phyloP scores from a whole-genome alignment of 768 basidiomycete genomes.

The Sistotremastrum suecicum region DNA sequence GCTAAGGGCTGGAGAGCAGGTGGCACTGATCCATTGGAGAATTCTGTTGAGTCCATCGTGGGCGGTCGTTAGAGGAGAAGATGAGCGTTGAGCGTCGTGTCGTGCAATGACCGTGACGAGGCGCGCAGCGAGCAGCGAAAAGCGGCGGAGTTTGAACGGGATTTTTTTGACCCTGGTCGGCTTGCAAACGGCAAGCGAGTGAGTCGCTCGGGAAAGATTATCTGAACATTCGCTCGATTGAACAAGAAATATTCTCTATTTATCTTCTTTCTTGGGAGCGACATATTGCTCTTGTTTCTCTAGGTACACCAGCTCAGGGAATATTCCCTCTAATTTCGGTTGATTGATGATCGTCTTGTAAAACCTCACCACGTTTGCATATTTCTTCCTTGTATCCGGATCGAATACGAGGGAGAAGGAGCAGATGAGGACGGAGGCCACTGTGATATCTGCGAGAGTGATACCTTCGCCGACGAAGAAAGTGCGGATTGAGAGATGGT shows the following conservation, averaged over 20 bases:
- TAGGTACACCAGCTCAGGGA: conserved; percentile 39
- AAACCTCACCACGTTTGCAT: conserved; percentile 71
- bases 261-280: conserved; percentile 58
- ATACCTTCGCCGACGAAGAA: conserved; percentile 92
- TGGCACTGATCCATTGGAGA: neutral
- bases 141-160: neutral
- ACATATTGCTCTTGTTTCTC: conserved; percentile 62
- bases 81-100: neutral
- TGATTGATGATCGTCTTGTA: conserved; percentile 83
- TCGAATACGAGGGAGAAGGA: conserved; percentile 39
- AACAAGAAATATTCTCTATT: conserved; percentile 11
- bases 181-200: too few relatives aligned
- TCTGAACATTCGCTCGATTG: too few relatives aligned
- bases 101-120: neutral
- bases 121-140: too few relatives aligned
- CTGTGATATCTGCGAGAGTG: conserved; percentile 75
- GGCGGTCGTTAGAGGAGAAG: conserved; percentile 4
- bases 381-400: conserved; percentile 43
- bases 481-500: conserved; percentile 62
- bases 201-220: too few relatives aligned
- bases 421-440: conserved; percentile 46
- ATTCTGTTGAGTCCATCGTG: too few relatives aligned
- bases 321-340: conserved; percentile 55
- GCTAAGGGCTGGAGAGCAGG: conserved; percentile 7
- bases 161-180: too few relatives aligned